These are phyloP conservation scores for Fusarium concolor DNA, from an alignment of 2,329 filamentous ascomycete genomes.

Conservation along the genomic window DNA sequence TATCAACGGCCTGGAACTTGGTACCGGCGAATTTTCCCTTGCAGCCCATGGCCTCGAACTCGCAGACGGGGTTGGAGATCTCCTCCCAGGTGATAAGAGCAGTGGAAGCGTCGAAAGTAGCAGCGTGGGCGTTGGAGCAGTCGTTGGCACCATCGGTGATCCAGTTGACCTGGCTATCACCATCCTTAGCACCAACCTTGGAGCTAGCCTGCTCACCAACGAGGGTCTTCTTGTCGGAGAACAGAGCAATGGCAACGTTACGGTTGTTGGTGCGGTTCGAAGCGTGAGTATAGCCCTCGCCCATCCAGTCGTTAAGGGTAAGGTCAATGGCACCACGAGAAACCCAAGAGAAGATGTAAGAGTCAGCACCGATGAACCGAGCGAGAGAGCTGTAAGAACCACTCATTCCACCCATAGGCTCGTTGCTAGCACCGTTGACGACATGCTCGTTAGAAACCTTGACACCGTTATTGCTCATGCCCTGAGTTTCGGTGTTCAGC, in stretches of 20 bases:
- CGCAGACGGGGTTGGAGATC: constrained; percentile 65
- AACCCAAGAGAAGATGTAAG: constrained; percentile 72
- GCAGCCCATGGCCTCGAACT: constrained; percentile 70
- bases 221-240: constrained; percentile 69
- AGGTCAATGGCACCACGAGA: constrained; percentile 69
- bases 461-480: constrained; percentile 64
- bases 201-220: constrained; percentile 65
- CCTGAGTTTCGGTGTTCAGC: constrained; percentile 70
- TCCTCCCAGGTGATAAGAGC: constrained; percentile 72
- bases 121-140: constrained; percentile 69
- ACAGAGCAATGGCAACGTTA: constrained; percentile 68
- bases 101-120: constrained; percentile 62
- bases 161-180: constrained; percentile 71
- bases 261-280: constrained; percentile 67
- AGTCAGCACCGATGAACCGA: constrained; percentile 62
- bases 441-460: constrained; percentile 73
- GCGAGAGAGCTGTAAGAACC: constrained; percentile 69
- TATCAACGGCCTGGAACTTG: constrained; percentile 68
- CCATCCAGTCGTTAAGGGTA: constrained; percentile 68
- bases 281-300: constrained; percentile 63
- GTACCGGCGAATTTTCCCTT: constrained; percentile 68
- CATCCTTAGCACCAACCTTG: constrained; percentile 62
- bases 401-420: constrained; percentile 72
- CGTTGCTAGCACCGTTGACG: constrained; percentile 68
- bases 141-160: constrained; percentile 63